These are phyloP conservation scores for Trichoderma aggressivum DNA, from an alignment of 2,329 filamentous ascomycete species.

Conservation along the genomic window DNA sequence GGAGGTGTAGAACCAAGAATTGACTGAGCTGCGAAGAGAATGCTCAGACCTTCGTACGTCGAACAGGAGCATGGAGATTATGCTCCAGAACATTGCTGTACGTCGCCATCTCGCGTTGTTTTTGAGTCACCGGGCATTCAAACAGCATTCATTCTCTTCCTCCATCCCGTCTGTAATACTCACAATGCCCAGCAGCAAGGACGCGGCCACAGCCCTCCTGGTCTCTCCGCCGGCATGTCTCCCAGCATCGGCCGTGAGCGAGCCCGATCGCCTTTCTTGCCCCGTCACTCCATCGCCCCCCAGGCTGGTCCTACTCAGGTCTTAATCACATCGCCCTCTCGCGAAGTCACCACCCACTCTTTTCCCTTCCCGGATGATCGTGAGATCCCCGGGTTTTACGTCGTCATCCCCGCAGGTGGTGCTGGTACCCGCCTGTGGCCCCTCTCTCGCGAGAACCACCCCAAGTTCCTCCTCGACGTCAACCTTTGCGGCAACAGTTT, in stretches of 20 bases:
- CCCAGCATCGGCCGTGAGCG: conserved; percentile 4
- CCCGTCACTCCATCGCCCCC: conserved; percentile 2
- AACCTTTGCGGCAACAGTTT: conserved; percentile 27
- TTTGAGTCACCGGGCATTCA: neutral
- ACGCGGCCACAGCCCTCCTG: conserved; percentile 10
- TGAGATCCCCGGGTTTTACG: conserved; percentile 29
- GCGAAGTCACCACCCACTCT: conserved; percentile 7
- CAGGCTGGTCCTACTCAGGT: conserved; percentile 17
- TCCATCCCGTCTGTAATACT: neutral
- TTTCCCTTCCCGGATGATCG: conserved; percentile 21
- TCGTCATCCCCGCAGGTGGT: conserved; percentile 29
- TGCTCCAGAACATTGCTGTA: conserved; percentile 23
- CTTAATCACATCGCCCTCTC: conserved; percentile 5
- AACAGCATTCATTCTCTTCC: neutral
- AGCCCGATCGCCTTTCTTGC: conserved; percentile 15
- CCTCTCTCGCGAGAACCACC: conserved; percentile 28
- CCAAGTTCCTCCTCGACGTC: conserved; percentile 29
- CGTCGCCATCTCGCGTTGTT: neutral
- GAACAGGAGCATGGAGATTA: conserved; percentile 25
- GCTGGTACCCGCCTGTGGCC: conserved; percentile 29
- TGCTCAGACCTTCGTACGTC: conserved; percentile 26
- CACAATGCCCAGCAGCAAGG: conserved; percentile 10
- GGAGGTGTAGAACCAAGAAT: conserved; percentile 23
- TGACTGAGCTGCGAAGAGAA: conserved; percentile 25
- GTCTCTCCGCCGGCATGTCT: neutral